Percentiles rank a stretch among this genome's conserved stretches.
phyloP scores from a whole-genome alignment of 495 filamentous ascomycete species.

The Aspergillus campestris region DNA sequence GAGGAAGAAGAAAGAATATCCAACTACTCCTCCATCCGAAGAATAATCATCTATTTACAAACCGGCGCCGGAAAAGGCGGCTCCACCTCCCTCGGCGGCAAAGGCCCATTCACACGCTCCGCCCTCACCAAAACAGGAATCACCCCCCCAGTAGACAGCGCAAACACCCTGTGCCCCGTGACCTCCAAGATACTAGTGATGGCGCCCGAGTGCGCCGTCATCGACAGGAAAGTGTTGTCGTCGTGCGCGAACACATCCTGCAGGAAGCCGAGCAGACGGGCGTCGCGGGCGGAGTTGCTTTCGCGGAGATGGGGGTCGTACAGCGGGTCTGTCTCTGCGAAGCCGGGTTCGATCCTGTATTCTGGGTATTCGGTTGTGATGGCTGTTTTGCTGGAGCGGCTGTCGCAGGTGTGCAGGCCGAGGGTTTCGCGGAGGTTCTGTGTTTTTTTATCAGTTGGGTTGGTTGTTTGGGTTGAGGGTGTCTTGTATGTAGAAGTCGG shows the following conservation, averaged over 20 bases:
- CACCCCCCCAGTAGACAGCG: conserved; percentile 57
- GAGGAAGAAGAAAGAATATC: too few relatives aligned
- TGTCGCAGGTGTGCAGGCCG: conserved; percentile 75
- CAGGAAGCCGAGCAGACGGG: conserved; percentile 46
- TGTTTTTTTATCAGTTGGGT: neutral
- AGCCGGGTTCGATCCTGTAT: conserved; percentile 55
- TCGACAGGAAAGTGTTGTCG: conserved; percentile 51
- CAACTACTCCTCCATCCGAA: conserved; percentile 1
- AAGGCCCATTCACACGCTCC: conserved; percentile 23
- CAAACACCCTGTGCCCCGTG: conserved; percentile 57
- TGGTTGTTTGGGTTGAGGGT: neutral
- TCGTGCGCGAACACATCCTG: conserved; percentile 58
- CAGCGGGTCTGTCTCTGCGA: conserved; percentile 53
- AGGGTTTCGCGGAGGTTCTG: conserved; percentile 62
- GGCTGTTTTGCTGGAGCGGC: conserved; percentile 47
- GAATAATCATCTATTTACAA: conserved; percentile 6
- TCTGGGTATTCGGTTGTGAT: conserved; percentile 51
- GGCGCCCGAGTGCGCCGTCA: conserved; percentile 68
- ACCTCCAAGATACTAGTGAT: conserved; percentile 53
- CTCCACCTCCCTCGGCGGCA: conserved; percentile 26
- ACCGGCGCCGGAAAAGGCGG: conserved; percentile 18
- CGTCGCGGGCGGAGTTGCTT: conserved; percentile 45
- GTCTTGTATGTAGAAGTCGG: neutral
- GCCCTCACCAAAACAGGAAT: conserved; percentile 63
- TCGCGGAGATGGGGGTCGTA: conserved; percentile 50